phyloP scores from a whole-genome alignment of 495 filamentous ascomycete species.

The Aspergillus panamensis region DNA sequence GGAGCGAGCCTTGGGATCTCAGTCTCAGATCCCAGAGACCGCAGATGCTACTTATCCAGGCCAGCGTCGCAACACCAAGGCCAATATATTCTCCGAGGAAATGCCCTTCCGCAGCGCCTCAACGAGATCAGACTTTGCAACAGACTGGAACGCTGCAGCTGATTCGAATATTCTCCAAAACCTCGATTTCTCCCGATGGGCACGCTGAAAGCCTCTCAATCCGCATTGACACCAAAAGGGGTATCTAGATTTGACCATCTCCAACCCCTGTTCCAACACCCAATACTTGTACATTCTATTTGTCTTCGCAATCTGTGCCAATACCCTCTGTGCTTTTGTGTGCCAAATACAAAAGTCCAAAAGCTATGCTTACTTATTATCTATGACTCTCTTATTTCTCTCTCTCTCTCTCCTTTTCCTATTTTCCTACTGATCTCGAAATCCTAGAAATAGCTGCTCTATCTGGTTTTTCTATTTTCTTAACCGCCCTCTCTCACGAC shows the following conservation, averaged over 20 bases:
- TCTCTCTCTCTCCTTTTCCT: background rate
- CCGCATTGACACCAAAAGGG: background rate
- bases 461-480: background rate
- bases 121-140: slow-evolving; percentile 31
- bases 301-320: background rate
- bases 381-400: background rate
- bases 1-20: slow-evolving; percentile 48
- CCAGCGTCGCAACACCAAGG: slow-evolving; percentile 45
- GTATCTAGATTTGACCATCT: background rate
- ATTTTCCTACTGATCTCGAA: background rate
- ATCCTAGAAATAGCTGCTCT: background rate
- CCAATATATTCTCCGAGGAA: slow-evolving; percentile 46
- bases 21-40: slow-evolving; percentile 31
- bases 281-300: background rate
- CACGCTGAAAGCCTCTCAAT: slow-evolving; percentile 24
- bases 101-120: slow-evolving; percentile 28
- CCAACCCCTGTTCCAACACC: background rate
- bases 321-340: background rate
- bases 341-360: background rate
- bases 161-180: slow-evolving; percentile 41
- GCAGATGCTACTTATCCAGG: slow-evolving; percentile 40
- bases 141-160: slow-evolving; percentile 43
- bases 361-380: background rate
- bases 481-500: background rate
- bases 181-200: slow-evolving; percentile 46